Evolutionary conservation across 2,329 filamentous ascomycete genomes (phyloP), one percentile per base, ranked within the genome.

Genomic region (Rutstroemia sydowiana): DNA sequence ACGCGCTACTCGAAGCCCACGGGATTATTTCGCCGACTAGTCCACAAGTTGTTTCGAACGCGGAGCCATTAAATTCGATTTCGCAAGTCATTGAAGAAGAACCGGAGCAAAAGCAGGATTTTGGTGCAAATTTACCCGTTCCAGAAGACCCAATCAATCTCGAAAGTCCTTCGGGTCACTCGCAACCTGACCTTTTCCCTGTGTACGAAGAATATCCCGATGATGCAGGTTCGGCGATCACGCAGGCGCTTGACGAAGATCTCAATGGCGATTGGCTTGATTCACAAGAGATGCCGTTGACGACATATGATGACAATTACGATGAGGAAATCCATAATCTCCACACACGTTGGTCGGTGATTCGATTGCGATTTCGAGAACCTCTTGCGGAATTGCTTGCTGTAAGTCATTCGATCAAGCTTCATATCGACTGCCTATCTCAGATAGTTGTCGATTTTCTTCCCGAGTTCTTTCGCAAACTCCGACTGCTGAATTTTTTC

Each of bases 311-410:
- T 18, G 49, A 51, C 2, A 54, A 48, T 37, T 44, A 57, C 18
- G 56, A 55, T 20, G 59, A 63, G n/a, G 58, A 63, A 40, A 54
- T 61, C 7, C 60, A 63, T 44, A 61, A 64, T 49, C 53, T 61
- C 2, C 60, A 64, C 34, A 64, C 60, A 4, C 57, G 57, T 45
- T 72, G 76, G 75, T 70, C 73, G 30, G 67, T 73, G 16, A 69
- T 78, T 21, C 71, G 77, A 20, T 30, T 61, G 13, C 48, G 50
- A 32, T 73, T 77, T 57, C 71, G 75, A 10, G 76, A 79, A 59
- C 73, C 75, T 26, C 66, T 78, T 2, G 76, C 76, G 1, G 77
- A 81, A 56, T 69, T 74, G 1, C 68, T 81, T 3, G 75, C 71
- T 3, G 75, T 75, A 28, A 64, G 58, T 46, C 34, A 26, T 18